Base-by-base conservation (phyloP, 164 flowering plant genomes). In the Vitis labrusca region DNA sequence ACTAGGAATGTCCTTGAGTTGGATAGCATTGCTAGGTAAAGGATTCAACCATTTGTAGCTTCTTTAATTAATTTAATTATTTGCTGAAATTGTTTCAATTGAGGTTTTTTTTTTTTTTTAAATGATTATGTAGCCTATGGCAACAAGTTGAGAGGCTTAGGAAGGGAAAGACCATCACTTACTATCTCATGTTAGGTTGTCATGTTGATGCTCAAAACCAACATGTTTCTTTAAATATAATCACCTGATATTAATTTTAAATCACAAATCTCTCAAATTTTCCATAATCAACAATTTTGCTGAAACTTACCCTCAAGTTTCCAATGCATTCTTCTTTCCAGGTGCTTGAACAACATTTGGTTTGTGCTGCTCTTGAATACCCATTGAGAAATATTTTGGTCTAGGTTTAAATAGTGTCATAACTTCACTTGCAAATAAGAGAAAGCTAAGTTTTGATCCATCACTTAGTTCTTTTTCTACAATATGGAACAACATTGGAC, bases 141-240 rank as follows among this genome's bases (percentile, higher is more conserved):
- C 99, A 95, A 63, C 99, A 95, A 84, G 99, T 96, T 77, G 99
- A 98, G 57, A 85, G 99, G 76, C 85, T 97, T 65, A 98, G 99
- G 99, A 77, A 86, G 97, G 72, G 97, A 84, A 74, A 92, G 73
- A 50, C 79, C 94, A 48, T 92, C 99, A 57, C 84, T 94, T 73
- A 87, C 97, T 30, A 85, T 92, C 44, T 94, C 23, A 94, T 83
- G 91, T 92, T 80, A 74, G 84, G 95, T 81, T 92, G 96, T 73
- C 94, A 85, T 79, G 70, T 92, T 69, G 91, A 92, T 84, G 78
- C 95, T 69, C 83, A 86, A 63, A 95, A 91, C 79, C 81, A 79
- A 71, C 93, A 89, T 91, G 97, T 94, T 30, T 70, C 16, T 29
- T 58, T 52, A 48, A 44, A 57, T 51, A 27, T 27, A 47, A 54